Evolutionary conservation across 305 asterid species (phyloP), one percentile per base, ranked within the genome.

Genomic region (Solanum chacoense): DNA sequence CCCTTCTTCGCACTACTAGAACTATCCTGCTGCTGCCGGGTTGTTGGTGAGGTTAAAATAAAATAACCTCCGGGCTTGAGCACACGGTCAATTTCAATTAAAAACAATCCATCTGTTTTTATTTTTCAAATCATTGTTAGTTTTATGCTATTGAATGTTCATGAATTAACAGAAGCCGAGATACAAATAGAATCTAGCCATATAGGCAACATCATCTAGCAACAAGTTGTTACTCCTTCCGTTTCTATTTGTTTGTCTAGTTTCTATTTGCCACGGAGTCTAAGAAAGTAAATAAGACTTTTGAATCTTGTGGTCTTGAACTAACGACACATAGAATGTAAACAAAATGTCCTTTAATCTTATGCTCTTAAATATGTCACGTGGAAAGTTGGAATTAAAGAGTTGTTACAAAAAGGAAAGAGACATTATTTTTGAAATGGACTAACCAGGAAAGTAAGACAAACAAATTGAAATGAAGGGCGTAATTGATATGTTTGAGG

Each of bases 31-130:
- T 90, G 94, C 89, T 90, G 91, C 86, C 31, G 72, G 90, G 94
- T 93, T 89, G 91, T 90, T 77, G 98, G 95, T 85, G 98, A 94
- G 90, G 97, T 96, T 91, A 97, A 91, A 88, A 96, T 96, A 91
- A 97, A 91, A 94, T 95, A 97, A 90, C 98, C 98, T 91, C 99
- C 99, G n/a, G 99, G 99, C 94, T 92, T 96, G 91, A 96, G 98
- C 84, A 97, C 85, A 90, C 99, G 95, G 87, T 97, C 98, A 85
- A 94, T 95, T 94, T 97, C 99, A 85, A 96, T 91, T 88, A 96
- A 98, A 85, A 93, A 92, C 90, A 94, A 87, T 67, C 99, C 97
- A 93, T 93, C 99, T 97, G 99, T 89, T 65, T 86, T 26, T 22
- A 4, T 59, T 63, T 74, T 90, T 63, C 90, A 89, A 88, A 31